phyloP scores from a whole-genome alignment of 2,329 filamentous ascomycete genomes.

The Polytolypa hystricis region DNA sequence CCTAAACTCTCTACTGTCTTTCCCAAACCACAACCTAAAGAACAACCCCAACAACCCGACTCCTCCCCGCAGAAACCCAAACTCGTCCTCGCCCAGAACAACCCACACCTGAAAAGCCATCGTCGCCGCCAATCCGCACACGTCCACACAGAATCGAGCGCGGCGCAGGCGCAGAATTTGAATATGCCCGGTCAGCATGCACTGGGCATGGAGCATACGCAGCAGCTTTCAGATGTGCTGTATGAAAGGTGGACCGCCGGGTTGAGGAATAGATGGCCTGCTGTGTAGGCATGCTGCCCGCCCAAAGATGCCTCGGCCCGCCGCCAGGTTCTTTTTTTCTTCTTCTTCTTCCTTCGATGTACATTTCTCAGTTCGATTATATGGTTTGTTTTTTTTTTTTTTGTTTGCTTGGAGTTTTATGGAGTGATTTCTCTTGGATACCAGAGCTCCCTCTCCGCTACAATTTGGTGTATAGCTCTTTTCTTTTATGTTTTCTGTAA shows the following conservation, averaged over 20 bases:
- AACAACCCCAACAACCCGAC: too few species aligned
- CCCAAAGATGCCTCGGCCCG: neutral
- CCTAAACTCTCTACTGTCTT: conserved; percentile 12
- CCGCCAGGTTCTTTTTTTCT: neutral
- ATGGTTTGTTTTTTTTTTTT: neutral
- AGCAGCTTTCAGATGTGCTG: conserved; percentile 77
- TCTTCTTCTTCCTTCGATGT: neutral
- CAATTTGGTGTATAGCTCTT: neutral
- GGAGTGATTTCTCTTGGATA: neutral
- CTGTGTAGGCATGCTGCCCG: conserved; percentile 10
- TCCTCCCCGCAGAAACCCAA: conserved; percentile 46
- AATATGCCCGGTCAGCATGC: conserved; percentile 47
- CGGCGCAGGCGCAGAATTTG: conserved; percentile 19
- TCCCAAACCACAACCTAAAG: too few species aligned
- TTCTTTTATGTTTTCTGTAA: neutral
- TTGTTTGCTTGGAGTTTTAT: neutral
- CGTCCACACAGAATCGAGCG: conserved; percentile 27
- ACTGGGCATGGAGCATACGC: conserved; percentile 83
- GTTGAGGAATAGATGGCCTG: conserved; percentile 58
- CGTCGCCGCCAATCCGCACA: conserved; percentile 49
- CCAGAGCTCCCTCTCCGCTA: too few species aligned
- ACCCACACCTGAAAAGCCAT: conserved; percentile 74
- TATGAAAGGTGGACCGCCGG: conserved; percentile 87
- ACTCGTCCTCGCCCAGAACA: conserved; percentile 66
- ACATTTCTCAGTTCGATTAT: neutral